Conservation (phyloP, 495 filamentous ascomycete species). For the Annulohypoxylon nitens region DNA sequence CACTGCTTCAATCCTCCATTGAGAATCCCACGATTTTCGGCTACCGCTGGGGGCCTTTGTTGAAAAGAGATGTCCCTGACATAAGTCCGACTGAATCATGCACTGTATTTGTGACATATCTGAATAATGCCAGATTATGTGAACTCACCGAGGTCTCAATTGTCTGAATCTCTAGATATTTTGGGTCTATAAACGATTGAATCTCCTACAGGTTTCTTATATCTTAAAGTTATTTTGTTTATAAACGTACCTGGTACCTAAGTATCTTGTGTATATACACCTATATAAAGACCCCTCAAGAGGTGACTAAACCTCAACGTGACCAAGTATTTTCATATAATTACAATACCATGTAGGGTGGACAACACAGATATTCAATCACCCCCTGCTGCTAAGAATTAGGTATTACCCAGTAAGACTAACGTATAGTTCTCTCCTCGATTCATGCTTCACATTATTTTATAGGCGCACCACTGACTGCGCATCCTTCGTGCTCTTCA, state of each 20-base stretch:
- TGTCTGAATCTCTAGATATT: no score
- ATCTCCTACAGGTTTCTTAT: neutral
- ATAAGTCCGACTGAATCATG: no score
- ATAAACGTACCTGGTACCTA: no score
- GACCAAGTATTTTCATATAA: neutral
- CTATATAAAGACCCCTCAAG: neutral
- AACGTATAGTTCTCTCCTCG: neutral
- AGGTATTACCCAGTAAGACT: neutral
- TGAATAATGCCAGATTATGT: neutral
- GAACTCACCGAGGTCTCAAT: neutral
- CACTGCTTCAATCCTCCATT: neutral
- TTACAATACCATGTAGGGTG: neutral
- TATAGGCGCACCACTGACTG: conserved; percentile 43
- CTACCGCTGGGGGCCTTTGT: neutral
- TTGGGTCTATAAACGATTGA: neutral
- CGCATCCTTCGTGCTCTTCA: conserved; percentile 34
- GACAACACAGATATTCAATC: neutral
- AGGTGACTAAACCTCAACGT: neutral
- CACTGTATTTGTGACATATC: no score
- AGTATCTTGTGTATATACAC: neutral
- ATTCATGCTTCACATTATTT: neutral
- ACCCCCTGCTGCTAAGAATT: neutral
- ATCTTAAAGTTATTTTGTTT: neutral
- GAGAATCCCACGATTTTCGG: neutral
- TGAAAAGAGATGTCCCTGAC: no score